phyloP scores from a whole-genome alignment of 129 eudicot genomes.

The Oenanthe sinensis region DNA sequence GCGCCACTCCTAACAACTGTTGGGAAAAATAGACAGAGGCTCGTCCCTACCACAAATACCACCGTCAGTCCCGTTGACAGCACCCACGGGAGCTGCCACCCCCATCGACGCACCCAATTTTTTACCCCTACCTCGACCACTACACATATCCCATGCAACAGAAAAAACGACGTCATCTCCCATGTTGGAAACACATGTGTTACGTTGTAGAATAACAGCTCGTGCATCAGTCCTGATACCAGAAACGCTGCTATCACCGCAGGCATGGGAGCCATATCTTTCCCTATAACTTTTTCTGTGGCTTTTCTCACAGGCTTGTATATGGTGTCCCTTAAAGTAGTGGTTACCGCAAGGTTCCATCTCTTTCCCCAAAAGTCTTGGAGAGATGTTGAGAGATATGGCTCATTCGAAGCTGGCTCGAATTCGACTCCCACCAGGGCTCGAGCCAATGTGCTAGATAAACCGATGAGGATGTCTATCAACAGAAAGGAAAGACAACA shows the following conservation, averaged over 20 bases:
- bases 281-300: not conserved
- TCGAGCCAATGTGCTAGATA: constrained; percentile 12
- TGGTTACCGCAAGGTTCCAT: constrained; percentile 65
- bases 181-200: constrained; percentile 42
- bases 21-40: constrained; percentile 56
- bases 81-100: constrained; percentile 29
- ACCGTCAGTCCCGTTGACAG: constrained; percentile 42
- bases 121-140: constrained; percentile 32
- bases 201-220: constrained; percentile 42
- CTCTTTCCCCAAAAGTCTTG: constrained; percentile 72
- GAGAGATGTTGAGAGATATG: constrained; percentile 55
- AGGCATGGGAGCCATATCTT: constrained; percentile 18
- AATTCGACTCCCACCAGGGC: constrained; percentile 31
- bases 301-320: constrained; percentile 37
- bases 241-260: constrained; percentile 37
- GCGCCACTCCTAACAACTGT: constrained; percentile 39
- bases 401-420: constrained; percentile 50
- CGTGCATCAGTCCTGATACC: constrained; percentile 73
- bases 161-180: constrained; percentile 58
- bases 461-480: constrained; percentile 34
- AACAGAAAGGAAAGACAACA: constrained; percentile 24
- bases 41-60: constrained; percentile 45
- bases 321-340: constrained; percentile 38
- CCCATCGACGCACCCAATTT: constrained; percentile 15
- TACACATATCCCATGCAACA: constrained; percentile 42